phyloP scores from a whole-genome alignment of 805 yeast species.

The Candida coquimbonensis region DNA sequence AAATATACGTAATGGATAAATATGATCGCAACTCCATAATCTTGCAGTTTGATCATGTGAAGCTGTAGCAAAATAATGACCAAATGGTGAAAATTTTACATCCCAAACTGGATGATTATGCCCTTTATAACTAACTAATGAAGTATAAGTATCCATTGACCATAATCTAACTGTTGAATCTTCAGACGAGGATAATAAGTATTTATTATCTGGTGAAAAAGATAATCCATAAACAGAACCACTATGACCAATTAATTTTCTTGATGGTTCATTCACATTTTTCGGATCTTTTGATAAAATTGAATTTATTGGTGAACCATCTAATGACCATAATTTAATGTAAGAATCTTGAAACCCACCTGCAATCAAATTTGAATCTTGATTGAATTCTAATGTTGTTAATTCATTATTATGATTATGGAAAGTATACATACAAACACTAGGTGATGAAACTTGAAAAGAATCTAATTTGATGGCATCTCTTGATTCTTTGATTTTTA shows the following conservation, averaged over 20 bases:
- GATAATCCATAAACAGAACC: conserved; percentile 90
- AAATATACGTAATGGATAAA: conserved; percentile 89
- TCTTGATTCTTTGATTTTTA: conserved; percentile 75
- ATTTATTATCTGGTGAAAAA: conserved; percentile 85
- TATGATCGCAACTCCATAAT: conserved; percentile 97
- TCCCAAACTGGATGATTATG: conserved; percentile 98
- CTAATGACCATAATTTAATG: conserved; percentile 87
- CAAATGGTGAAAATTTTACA: conserved; percentile 87
- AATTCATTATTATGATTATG: conserved; percentile 89
- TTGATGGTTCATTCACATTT: conserved; percentile 34
- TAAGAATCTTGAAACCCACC: conserved; percentile 93
- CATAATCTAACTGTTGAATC: conserved; percentile 90
- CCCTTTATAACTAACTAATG: conserved; percentile 90
- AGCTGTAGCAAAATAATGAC: conserved; percentile 97
- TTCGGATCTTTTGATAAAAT: conserved; percentile 48
- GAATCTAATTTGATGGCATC: conserved; percentile 63
- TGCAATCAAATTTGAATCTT: conserved; percentile 80
- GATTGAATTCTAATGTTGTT: conserved; percentile 82
- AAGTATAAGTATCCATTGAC: conserved; percentile 87
- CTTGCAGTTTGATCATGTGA: conserved; percentile 97
- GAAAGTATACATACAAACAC: conserved; percentile 96
- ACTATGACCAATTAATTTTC: conserved; percentile 74
- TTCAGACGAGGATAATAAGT: conserved; percentile 75
- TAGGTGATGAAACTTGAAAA: conserved; percentile 77
- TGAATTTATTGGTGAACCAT: conserved; percentile 76